Base-by-base conservation (phyloP, 1,139 yeast genomes). In the Zygosaccharomyces pseudobailii region DNA sequence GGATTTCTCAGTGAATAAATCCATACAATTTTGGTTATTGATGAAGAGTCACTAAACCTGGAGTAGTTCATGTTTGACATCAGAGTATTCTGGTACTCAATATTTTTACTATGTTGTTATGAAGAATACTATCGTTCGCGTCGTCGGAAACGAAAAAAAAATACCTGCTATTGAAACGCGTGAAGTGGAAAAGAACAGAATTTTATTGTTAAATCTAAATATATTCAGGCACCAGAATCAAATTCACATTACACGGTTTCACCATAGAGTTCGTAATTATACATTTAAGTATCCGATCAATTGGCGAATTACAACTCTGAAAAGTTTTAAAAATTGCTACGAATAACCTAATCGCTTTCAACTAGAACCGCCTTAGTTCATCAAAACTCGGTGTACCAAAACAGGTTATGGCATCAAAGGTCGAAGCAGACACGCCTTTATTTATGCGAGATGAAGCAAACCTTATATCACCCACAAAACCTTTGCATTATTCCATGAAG, bases 401-500 rank as follows among this genome's bases (percentile, higher is more conserved):
- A 27, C 21, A 27, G 41, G 34, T 42, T 17, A 48, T 48, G 51
- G 47, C 43, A 10, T 36, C 46, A 20, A 42, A 42, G 42, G 32
- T 43, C 40, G 42, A 42, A 23, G 45, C 36, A 17, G 39, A 46
- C 4, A 46, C 49, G 24, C 49, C 52, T 22, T 40, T 46, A 27
- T 46, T 49, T 32, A 35, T 36, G 25, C 43, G 36, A 13, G 45
- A 46, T 28, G 46, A 46, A 22, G 43, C 27, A n/a, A 33, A 43
- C 19, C 43, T 37, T 33, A 25, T 38, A 17, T 46, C 52, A 19
- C 52, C 52, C n/a, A 46, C 48, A 10, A 41, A 27, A 27, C 46
- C 51, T 7, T 31, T 48, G n/a, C 38, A 45, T 17, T 28, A 43
- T 9, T 32, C 36, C 27, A 21, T 10, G 10, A 32, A 10, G 7